Percentiles rank a stretch among this genome's conserved stretches.
Conservation (phyloP, 2,329 filamentous ascomycete genomes). For the Fusarium anthophilum region DNA sequence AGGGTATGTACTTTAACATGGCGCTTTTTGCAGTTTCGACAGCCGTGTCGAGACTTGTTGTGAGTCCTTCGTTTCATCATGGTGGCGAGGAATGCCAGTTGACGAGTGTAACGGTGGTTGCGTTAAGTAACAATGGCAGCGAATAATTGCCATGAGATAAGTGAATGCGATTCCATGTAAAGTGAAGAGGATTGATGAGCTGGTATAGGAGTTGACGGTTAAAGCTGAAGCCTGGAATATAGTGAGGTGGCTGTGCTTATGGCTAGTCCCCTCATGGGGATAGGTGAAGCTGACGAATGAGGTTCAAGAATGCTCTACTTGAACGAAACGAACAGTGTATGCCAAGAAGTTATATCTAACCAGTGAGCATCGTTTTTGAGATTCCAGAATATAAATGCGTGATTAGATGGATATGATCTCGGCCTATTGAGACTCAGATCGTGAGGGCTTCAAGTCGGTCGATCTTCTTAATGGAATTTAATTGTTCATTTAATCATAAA, state of each 20-base stretch:
- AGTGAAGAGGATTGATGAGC: neutral
- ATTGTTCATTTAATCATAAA: neutral
- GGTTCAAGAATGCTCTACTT: neutral
- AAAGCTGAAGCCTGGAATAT: neutral
- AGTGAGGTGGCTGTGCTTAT: conserved; percentile 35
- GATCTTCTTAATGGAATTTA: fast-evolving
- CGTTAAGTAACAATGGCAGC: neutral
- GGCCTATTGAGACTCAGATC: neutral
- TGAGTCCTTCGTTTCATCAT: conserved; percentile 39
- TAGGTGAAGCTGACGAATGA: conserved; percentile 7
- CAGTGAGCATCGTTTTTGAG: neutral
- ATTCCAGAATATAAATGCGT: too few species aligned
- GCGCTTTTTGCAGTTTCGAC: conserved; percentile 40
- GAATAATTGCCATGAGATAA: neutral
- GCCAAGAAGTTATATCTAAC: neutral
- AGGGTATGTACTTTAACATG: conserved; percentile 33
- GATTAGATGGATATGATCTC: neutral
- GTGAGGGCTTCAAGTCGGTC: neutral
- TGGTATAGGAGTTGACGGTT: neutral
- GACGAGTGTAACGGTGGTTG: fast-evolving
- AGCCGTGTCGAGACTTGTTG: conserved; percentile 40
- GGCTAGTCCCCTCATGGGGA: neutral
- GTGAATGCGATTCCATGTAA: neutral
- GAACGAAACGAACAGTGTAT: neutral
- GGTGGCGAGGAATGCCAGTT: neutral